These are phyloP conservation scores for Raffaelea albimanens DNA, from an alignment of 2,329 filamentous ascomycete genomes.

Conservation along the genomic window DNA sequence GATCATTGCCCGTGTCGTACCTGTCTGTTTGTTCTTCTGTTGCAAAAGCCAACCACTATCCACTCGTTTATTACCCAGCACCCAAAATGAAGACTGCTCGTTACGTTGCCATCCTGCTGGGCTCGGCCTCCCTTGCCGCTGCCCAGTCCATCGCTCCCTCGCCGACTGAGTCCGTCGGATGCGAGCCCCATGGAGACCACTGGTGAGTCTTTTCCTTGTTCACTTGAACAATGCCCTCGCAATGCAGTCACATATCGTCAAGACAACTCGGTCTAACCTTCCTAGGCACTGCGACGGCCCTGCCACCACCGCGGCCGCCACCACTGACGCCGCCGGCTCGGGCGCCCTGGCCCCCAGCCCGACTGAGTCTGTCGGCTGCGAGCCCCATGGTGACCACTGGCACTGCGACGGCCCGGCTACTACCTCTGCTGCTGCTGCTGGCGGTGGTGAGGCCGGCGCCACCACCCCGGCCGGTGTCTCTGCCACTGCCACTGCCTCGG, in stretches of 20 bases:
- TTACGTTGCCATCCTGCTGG: neutral
- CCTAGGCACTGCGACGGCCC: slow-evolving; percentile 4
- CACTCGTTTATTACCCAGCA: too few relatives aligned
- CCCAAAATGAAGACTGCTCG: neutral
- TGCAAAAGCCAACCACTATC: too few relatives aligned
- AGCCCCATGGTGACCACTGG: slow-evolving; percentile 31
- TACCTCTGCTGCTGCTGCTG: neutral
- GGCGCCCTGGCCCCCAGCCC: slow-evolving; percentile 20
- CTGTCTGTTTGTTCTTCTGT: too few relatives aligned
- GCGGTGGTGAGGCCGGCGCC: neutral
- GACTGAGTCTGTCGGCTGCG: slow-evolving; percentile 24
- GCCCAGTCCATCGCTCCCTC: slow-evolving; percentile 9
- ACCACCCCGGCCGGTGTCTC: neutral
- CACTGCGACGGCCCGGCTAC: slow-evolving; percentile 11
- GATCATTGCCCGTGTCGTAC: too few relatives aligned
- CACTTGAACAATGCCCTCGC: too few relatives aligned
- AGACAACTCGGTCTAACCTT: neutral
- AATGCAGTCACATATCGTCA: too few relatives aligned
- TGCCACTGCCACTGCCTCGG: neutral
- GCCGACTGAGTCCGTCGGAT: slow-evolving; percentile 19
- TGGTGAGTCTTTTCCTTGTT: slow-evolving; percentile 12
- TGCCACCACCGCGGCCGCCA: neutral
- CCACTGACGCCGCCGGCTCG: neutral
- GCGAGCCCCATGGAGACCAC: slow-evolving; percentile 25
- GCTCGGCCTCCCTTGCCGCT: neutral